Conservation (phyloP, 129 eudicot species). For the carrot (Daucus carota) region DH1_v3.0 NC_030389.2:3332001-3332500, state of each 20-base stretch:
- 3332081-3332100: conserved; percentile 59
- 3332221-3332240: conserved; percentile 84
- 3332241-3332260: conserved; percentile 79
- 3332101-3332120: conserved; percentile 72
- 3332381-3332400: conserved; percentile 62
- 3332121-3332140: conserved; percentile 83
- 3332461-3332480: conserved; percentile 55
- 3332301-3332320: neutral
- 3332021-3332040: conserved; percentile 24
- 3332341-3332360: conserved; percentile 63
- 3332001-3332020: neutral
- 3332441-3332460: conserved; percentile 32
- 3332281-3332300: neutral
- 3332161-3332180: conserved; percentile 80
- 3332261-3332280: conserved; percentile 22
- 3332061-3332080: conserved; percentile 66
- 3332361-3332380: conserved; percentile 85
- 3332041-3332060: conserved; percentile 87
- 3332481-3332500: conserved; percentile 51
- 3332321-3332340: neutral
- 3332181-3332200: conserved; percentile 60
- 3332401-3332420: conserved; percentile 55
- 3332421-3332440: conserved; percentile 37
- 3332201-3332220: conserved; percentile 84
- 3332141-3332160: conserved; percentile 92